Evolutionary conservation across 2,329 filamentous ascomycete genomes (phyloP).

Genomic region (Colletotrichum cuscutae): DNA sequence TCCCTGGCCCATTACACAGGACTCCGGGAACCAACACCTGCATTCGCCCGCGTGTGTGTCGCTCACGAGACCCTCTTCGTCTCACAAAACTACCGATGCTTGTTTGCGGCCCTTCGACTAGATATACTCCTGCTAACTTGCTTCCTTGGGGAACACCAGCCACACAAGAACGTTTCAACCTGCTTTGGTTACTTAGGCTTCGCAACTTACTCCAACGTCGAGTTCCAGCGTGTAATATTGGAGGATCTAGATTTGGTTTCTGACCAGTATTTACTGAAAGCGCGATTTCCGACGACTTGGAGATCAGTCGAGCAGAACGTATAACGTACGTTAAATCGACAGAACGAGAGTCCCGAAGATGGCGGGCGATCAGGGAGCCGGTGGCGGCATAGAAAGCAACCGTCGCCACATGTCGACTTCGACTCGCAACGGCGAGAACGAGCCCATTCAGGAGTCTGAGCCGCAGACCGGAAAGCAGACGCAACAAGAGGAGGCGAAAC

Average conservation of each 20-base stretch:
- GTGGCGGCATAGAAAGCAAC: constrained; percentile 50
- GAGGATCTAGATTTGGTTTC: background rate
- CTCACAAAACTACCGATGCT: constrained; percentile 18
- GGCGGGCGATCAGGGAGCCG: constrained; percentile 59
- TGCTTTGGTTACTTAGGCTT: background rate
- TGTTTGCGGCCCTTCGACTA: constrained; percentile 23
- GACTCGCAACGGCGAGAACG: constrained; percentile 54
- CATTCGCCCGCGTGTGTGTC: constrained; percentile 28
- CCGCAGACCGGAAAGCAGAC: constrained; percentile 50
- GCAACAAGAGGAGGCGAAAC: constrained; percentile 45
- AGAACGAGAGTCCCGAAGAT: constrained; percentile 37
- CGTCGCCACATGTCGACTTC: constrained; percentile 48
- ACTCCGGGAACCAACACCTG: constrained; percentile 22
- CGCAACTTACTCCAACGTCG: background rate
- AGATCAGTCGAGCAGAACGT: background rate
- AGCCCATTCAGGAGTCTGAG: constrained; percentile 55
- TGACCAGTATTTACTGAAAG: background rate
- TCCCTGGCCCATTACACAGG: constrained; percentile 10
- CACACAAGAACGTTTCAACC: background rate
- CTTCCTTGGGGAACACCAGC: constrained; percentile 9
- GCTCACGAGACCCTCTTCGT: constrained; percentile 30
- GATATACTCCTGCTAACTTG: constrained; percentile 34
- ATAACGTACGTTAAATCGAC: background rate
- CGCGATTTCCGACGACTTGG: background rate
- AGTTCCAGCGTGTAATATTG: constrained; percentile 18